Evolutionary conservation across 768 basidiomycete species (phyloP).

Genomic region (Pulveroboletus ravenelii): DNA sequence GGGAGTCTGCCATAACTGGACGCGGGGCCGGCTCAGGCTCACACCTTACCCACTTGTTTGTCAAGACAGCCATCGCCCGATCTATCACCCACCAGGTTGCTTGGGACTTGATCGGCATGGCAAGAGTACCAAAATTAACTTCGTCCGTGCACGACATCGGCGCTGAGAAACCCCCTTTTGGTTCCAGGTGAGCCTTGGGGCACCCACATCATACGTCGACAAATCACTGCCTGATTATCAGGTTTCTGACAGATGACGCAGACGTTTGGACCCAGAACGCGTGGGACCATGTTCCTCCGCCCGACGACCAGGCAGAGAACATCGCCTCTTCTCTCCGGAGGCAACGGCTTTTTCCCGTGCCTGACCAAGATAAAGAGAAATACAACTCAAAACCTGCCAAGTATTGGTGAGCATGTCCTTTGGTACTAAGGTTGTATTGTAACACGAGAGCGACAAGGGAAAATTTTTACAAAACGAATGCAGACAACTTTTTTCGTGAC

Average conservation of each 20-base stretch:
- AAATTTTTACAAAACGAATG: slow-evolving; percentile 84
- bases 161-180: slow-evolving; percentile 60
- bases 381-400: slow-evolving; percentile 71
- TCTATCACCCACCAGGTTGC: background rate
- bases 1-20: background rate
- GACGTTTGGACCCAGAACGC: slow-evolving; percentile 86
- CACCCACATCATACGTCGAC: background rate
- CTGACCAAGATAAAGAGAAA: slow-evolving; percentile 61
- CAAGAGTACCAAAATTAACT: slow-evolving; percentile 32
- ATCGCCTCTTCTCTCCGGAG: slow-evolving; percentile 65
- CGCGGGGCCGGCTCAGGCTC: background rate
- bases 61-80: background rate
- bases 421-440: slow-evolving; percentile 25
- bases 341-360: slow-evolving; percentile 72
- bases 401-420: slow-evolving; percentile 50
- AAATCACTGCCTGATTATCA: slow-evolving; percentile 22
- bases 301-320: slow-evolving; percentile 70
- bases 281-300: slow-evolving; percentile 87
- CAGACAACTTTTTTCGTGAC: slow-evolving; percentile 89
- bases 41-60: no score
- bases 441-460: slow-evolving; percentile 57
- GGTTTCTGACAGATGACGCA: slow-evolving; percentile 64
- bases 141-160: slow-evolving; percentile 65
- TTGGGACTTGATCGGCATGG: slow-evolving; percentile 4
- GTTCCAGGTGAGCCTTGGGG: slow-evolving; percentile 48